phyloP scores from a whole-genome alignment of 257 asterid species.

The Solanum bukasovii region DNA sequence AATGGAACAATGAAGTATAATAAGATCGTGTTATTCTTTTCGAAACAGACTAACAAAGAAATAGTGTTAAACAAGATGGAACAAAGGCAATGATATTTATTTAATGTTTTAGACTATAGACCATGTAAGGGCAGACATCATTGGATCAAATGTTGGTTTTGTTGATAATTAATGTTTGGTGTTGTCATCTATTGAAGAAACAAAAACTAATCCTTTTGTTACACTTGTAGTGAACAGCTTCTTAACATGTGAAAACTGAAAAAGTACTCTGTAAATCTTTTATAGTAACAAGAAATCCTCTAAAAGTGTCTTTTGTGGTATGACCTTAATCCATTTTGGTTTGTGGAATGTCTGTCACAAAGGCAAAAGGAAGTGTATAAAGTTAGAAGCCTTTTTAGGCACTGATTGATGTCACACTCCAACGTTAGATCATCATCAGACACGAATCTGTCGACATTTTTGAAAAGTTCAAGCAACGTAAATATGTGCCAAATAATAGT shows the following conservation, averaged over 20 bases:
- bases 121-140: constrained; percentile 36
- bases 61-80: not conserved
- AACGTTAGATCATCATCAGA: not conserved
- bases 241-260: not conserved
- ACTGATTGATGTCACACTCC: not conserved
- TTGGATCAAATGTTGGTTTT: constrained; percentile 42
- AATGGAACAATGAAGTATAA: no score
- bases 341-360: constrained; percentile 4
- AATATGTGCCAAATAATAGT: not conserved
- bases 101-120: not conserved
- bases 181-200: not conserved
- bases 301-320: not conserved
- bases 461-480: not conserved
- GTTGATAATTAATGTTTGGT: not conserved
- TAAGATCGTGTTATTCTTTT: not conserved
- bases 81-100: not conserved
- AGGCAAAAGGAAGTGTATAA: not conserved
- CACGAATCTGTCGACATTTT: fast-evolving
- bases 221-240: not conserved
- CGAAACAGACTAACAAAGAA: fast-evolving
- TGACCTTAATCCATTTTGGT: constrained; percentile 3
- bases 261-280: not conserved
- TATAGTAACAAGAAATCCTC: not conserved
- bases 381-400: constrained; percentile 5
- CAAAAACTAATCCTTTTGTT: not conserved